These are phyloP conservation scores for Exophiala phaeomuriformis DNA, from an alignment of 2,329 filamentous ascomycete genomes.

Conservation along the genomic window DNA sequence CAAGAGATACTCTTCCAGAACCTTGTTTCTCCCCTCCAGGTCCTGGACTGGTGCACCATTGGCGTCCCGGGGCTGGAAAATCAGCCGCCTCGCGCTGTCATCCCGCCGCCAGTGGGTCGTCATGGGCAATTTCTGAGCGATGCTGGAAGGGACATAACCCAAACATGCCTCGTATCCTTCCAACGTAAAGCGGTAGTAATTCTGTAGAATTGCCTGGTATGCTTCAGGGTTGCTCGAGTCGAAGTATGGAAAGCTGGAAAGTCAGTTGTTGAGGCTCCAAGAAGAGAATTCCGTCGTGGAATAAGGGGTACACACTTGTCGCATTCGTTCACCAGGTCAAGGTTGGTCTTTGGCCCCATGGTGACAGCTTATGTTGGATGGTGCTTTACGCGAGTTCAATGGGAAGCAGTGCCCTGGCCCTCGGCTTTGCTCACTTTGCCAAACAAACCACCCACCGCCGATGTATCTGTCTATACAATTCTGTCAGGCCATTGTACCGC, in stretches of 20 bases:
- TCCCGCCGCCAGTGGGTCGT: constrained; percentile 17
- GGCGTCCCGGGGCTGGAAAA: constrained; percentile 19
- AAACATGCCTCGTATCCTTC: constrained; percentile 55
- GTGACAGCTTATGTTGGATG: neutral
- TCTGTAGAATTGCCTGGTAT: constrained; percentile 48
- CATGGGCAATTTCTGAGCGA: constrained; percentile 17
- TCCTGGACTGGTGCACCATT: constrained; percentile 31
- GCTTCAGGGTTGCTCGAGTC: constrained; percentile 50
- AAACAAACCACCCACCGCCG: too few species aligned
- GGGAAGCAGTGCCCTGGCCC: too few species aligned
- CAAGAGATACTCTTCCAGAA: constrained; percentile 51
- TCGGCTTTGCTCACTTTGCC: too few species aligned
- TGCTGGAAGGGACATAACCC: constrained; percentile 48
- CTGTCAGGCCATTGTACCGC: too few species aligned
- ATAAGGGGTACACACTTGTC: constrained; percentile 39
- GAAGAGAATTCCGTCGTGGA: neutral
- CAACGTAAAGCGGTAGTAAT: constrained; percentile 60
- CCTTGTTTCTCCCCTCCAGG: constrained; percentile 55
- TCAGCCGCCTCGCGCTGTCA: constrained; percentile 10
- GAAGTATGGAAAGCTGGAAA: constrained; percentile 65
- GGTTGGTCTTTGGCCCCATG: constrained; percentile 37
- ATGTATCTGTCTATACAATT: too few species aligned
- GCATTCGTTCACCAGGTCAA: constrained; percentile 52
- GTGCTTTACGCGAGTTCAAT: too few species aligned
- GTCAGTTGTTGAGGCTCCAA: neutral